Evolutionary conservation across 257 asterid genomes (phyloP), one percentile per base, ranked within the genome.

Genomic region (Primulina huaijiensis): DNA sequence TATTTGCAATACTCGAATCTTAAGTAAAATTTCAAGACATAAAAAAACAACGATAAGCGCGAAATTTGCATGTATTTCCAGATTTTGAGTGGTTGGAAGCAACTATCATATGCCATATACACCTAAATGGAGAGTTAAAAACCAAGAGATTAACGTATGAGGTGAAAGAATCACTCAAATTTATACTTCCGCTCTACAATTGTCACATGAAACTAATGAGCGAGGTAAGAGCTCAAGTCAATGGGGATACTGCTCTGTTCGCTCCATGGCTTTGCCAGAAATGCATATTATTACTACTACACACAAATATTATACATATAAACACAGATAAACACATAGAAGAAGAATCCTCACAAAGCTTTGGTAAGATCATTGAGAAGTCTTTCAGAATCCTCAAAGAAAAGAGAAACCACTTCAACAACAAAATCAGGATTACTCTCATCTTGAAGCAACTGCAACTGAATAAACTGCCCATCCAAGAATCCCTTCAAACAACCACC

Each of bases 391-490:
- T 89, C 97, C 72, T 87, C 88, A 82, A 91, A 87, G 85, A 89
- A 91, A 19, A 91, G 95, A 37, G 93, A 75, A 17, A 87, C 92
- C 9, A 92, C 96, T 80, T 92, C 96, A 63, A 76, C 65, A 21
- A 92, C 97, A 74, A 92, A 92, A 21, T 81, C 87, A 27, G 95
- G 97, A 75, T 86, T 92, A 82, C 83, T 89, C 76, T 92, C 97
- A 83, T 92, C 97, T 85, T 88, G 92, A 74, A 92, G 90, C 70
- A 74, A 72, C 67, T 92, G 90, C 78, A 92, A 88, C 85, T 92
- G 94, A 72, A 80, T 74, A 81, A 87, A 92, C 72, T 92, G 97
- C 60, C 72, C 78, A 77, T 92, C 96, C 88, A 92, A 83, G 78
- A 92, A 79, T 14, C 90, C 94, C 97, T 92, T 79, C 71, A 72